phyloP scores from a whole-genome alignment of 371 early-diverging fungal genomes.

The Mortierella sp. region DNA sequence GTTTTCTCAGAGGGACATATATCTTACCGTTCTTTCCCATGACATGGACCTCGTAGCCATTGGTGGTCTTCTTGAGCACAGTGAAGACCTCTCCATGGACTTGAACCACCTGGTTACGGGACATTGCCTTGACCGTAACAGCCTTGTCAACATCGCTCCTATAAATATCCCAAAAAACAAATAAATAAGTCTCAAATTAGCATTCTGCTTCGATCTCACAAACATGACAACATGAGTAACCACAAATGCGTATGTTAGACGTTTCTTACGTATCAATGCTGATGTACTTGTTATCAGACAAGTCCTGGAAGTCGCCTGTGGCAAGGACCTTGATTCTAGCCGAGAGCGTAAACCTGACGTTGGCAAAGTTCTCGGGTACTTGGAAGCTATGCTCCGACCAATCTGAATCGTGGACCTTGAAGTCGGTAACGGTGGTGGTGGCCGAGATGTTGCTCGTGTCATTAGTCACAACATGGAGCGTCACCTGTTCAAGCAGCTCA shows the following conservation, averaged over 20 bases:
- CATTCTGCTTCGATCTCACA: background rate
- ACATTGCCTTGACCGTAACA: constrained; percentile 1
- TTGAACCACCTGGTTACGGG: constrained; percentile 22
- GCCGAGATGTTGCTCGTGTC: constrained; percentile 52
- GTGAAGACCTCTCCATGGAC: constrained; percentile 46
- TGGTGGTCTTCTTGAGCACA: constrained; percentile 35
- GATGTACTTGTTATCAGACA: background rate
- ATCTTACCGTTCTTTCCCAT: constrained; percentile 67
- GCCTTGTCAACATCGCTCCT: constrained; percentile 13
- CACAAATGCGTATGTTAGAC: background rate
- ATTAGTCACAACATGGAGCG: constrained; percentile 43
- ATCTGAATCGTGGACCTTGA: constrained; percentile 40
- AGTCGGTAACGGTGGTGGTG: constrained; percentile 39
- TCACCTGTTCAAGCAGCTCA: constrained; percentile 59
- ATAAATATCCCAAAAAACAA: background rate
- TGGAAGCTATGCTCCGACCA: constrained; percentile 44
- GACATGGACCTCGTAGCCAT: constrained; percentile 57
- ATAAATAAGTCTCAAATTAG: background rate
- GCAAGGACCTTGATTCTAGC: constrained; percentile 58
- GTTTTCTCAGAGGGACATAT: too few species aligned
- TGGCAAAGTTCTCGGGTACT: constrained; percentile 43
- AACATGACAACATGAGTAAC: background rate
- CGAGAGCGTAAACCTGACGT: constrained; percentile 45
- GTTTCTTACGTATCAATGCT: constrained; percentile 14
- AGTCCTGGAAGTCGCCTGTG: constrained; percentile 24